These are phyloP conservation scores for Colletotrichum sp. DNA, from an alignment of 2,329 filamentous ascomycete genomes.

Conservation along the genomic window DNA sequence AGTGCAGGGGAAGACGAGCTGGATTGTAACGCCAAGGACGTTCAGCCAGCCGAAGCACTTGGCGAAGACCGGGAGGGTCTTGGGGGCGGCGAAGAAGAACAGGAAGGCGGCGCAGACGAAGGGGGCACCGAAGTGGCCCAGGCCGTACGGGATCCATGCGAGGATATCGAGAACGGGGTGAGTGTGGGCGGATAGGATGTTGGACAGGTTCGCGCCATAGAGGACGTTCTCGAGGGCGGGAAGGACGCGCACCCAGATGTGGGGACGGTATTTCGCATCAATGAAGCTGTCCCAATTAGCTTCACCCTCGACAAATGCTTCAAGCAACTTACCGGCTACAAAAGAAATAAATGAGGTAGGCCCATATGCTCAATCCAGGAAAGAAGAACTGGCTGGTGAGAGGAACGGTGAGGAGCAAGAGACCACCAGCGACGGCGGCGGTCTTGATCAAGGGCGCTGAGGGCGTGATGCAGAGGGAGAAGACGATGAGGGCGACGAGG, in stretches of 20 bases:
- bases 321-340: slow-evolving; percentile 77
- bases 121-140: slow-evolving; percentile 88
- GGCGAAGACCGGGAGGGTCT: slow-evolving; percentile 83
- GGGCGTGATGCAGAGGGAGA: slow-evolving; percentile 83
- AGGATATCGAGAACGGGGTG: slow-evolving; percentile 83
- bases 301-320: neutral
- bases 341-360: slow-evolving; percentile 91
- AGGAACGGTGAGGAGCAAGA: slow-evolving; percentile 78
- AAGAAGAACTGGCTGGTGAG: slow-evolving; percentile 90
- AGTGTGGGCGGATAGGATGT: slow-evolving; percentile 91
- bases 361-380: slow-evolving; percentile 83
- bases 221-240: slow-evolving; percentile 95
- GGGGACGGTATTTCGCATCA: slow-evolving; percentile 83
- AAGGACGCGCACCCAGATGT: slow-evolving; percentile 94
- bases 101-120: slow-evolving; percentile 79
- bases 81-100: slow-evolving; percentile 88
- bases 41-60: slow-evolving; percentile 93
- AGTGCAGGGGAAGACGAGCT: slow-evolving; percentile 90
- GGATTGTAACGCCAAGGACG: slow-evolving; percentile 84
- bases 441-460: slow-evolving; percentile 82
- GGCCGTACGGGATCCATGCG: slow-evolving; percentile 92
- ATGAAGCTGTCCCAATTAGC: slow-evolving; percentile 71
- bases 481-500: slow-evolving; percentile 76
- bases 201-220: slow-evolving; percentile 94
- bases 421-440: slow-evolving; percentile 68